These are phyloP conservation scores for Nelumbo lutea DNA, from an alignment of 164 flowering plant species.

Conservation along the genomic window DNA sequence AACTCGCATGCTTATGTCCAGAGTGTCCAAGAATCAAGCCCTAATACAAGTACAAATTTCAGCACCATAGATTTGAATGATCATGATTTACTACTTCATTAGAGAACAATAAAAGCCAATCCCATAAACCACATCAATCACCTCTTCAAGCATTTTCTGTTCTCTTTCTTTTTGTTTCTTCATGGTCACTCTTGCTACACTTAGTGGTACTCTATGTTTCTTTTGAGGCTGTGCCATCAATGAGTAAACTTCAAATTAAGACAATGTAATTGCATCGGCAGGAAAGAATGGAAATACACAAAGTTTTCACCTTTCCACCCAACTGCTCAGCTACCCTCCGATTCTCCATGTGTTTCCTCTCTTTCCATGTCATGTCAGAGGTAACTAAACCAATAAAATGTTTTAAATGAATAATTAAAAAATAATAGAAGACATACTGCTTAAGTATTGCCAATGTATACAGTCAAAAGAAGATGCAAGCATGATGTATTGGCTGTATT, in stretches of 20 bases:
- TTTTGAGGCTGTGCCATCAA: slow-evolving; percentile 49
- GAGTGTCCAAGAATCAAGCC: slow-evolving; percentile 46
- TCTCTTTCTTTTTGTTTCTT: slow-evolving; percentile 78
- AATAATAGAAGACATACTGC: too few species aligned
- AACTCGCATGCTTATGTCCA: slow-evolving; percentile 26
- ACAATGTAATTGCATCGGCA: neutral
- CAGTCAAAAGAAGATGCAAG: too few species aligned
- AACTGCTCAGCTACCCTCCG: slow-evolving; percentile 49
- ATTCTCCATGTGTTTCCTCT: slow-evolving; percentile 68
- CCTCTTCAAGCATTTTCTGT: slow-evolving; percentile 59
- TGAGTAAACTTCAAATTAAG: neutral
- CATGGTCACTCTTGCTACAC: slow-evolving; percentile 57
- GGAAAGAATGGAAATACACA: neutral
- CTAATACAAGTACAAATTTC: slow-evolving; percentile 19
- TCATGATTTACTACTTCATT: too few species aligned
- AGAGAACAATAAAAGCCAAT: too few species aligned
- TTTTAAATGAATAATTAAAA: neutral
- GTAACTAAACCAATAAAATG: slow-evolving; percentile 34
- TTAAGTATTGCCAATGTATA: too few species aligned
- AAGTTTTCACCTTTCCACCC: slow-evolving; percentile 73
- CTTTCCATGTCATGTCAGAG: slow-evolving; percentile 82
- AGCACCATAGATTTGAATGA: neutral
- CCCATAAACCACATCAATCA: slow-evolving; percentile 14
- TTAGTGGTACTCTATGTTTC: slow-evolving; percentile 64
- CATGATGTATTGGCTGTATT: too few species aligned